A percentile compares a stretch with the other conserved stretches of the same genome.
phyloP scores from a whole-genome alignment of 495 filamentous ascomycete genomes.

The Neurospora tetrasperma region DNA sequence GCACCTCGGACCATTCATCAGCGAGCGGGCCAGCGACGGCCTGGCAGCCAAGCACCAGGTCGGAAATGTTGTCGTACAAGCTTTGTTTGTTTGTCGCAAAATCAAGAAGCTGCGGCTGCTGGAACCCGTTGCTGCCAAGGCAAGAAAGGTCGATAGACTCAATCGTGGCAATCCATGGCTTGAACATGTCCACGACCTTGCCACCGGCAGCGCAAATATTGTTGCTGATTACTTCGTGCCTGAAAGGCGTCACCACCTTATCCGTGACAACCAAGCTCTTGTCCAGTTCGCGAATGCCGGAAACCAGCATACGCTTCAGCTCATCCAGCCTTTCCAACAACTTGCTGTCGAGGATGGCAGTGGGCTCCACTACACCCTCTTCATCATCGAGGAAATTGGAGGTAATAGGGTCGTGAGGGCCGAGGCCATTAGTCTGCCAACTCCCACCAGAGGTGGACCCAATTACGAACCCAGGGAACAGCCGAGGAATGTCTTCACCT shows the following conservation, averaged over 20 bases:
- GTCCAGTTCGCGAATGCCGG: slow-evolving; percentile 74
- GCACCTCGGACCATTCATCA: slow-evolving; percentile 88
- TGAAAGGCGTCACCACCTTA: slow-evolving; percentile 61
- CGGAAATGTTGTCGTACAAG: slow-evolving; percentile 83
- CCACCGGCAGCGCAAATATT: slow-evolving; percentile 61
- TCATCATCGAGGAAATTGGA: slow-evolving; percentile 81
- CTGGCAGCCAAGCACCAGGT: slow-evolving; percentile 79
- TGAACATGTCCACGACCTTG: slow-evolving; percentile 74
- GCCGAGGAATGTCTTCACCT: slow-evolving; percentile 77
- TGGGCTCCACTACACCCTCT: slow-evolving; percentile 65
- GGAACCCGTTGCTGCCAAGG: slow-evolving; percentile 55
- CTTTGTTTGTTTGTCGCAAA: slow-evolving; percentile 85
- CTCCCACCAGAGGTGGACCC: slow-evolving; percentile 73
- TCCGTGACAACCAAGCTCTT: slow-evolving; percentile 66
- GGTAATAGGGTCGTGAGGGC: slow-evolving; percentile 52
- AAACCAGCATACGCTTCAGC: slow-evolving; percentile 65
- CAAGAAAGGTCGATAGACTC: slow-evolving; percentile 80
- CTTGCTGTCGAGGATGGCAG: slow-evolving; percentile 57
- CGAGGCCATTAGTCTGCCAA: slow-evolving; percentile 87
- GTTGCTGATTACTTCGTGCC: slow-evolving; percentile 65
- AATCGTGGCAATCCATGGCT: slow-evolving; percentile 74
- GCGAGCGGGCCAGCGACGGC: slow-evolving; percentile 77
- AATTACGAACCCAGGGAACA: slow-evolving; percentile 83
- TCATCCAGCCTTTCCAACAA: slow-evolving; percentile 79
- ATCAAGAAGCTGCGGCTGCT: slow-evolving; percentile 77